Percentiles rank a stretch among this genome's conserved stretches.
These are phyloP conservation scores for Teratosphaeria pseudoeucalypti DNA, from an alignment of 2,329 filamentous ascomycete species.

Conservation along the genomic window DNA sequence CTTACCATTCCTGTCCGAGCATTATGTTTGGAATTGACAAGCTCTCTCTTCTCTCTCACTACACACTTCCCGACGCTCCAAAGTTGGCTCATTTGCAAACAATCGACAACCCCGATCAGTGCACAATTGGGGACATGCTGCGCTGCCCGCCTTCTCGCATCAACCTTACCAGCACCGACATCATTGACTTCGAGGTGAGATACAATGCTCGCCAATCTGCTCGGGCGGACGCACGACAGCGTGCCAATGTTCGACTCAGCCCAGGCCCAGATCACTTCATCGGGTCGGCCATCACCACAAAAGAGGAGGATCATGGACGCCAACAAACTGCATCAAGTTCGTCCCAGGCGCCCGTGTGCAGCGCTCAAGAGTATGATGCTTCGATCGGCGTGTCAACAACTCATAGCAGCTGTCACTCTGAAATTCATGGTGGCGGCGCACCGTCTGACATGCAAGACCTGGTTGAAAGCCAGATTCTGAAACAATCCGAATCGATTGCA, in stretches of 20 bases:
- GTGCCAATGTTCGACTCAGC: conserved; percentile 11
- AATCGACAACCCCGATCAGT: not conserved
- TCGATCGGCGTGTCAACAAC: not conserved
- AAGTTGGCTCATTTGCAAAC: not conserved
- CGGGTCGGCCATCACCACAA: conserved; percentile 8
- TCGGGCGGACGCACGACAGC: conserved; percentile 1
- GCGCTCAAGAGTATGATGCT: not conserved
- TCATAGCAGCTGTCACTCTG: not conserved
- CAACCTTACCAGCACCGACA: conserved; percentile 18
- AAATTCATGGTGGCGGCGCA: not conserved
- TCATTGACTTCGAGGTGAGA: conserved; percentile 16
- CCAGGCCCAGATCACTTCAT: conserved; percentile 8
- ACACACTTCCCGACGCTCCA: not conserved
- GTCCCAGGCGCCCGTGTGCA: conserved; percentile 8
- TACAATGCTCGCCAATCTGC: conserved; percentile 10
- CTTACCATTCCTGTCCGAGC: not conserved
- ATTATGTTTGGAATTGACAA: not conserved
- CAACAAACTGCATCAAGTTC: conserved; percentile 10
- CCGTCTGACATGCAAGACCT: not conserved
- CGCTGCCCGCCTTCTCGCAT: conserved; percentile 19
- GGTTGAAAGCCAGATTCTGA: not conserved
- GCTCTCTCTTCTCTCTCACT: not conserved
- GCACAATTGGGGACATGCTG: conserved; percentile 14
- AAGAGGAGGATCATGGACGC: conserved; percentile 12
- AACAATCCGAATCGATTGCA: not conserved